Evolutionary conservation across 257 asterid genomes (phyloP), one percentile per base, ranked within the genome.

Genomic region (Pogostemon cablin): DNA sequence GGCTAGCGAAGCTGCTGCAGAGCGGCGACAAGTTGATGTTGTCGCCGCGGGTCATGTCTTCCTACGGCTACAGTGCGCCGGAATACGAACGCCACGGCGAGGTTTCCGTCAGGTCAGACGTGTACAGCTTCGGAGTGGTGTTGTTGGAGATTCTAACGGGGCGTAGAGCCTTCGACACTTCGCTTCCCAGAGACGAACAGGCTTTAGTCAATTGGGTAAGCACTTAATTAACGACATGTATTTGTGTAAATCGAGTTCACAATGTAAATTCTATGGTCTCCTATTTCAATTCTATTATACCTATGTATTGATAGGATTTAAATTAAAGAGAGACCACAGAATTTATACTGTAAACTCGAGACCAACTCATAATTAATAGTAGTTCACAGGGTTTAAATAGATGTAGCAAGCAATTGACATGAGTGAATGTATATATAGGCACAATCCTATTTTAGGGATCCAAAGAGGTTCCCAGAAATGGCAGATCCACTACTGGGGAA

Each of bases 81-180:
- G 97, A 93, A 54, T 93, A 79, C 5, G 97, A 89, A 59, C 79
- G 85, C 53, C 83, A 82, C 0, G 95, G 93, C 15, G 95, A 81
- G 42, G 84, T 86, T 69, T 83, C 97, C 0, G 58, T 72, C 55
- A 93, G 88, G 71, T 88, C 97, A 4, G 98, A 93, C 64, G 93
- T 93, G 3, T 93, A 90, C 61, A 88, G 93, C 64, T 93, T 87
- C 44, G 97, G 97, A 2, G 93, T 93, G 3, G 84, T 90, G 56
- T 62, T 93, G 38, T 80, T 93, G 12, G 97, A 93, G 84, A 81
- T 93, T 56, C 78, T 93, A 71, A 81, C 97, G 6, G 98, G 98
- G 5, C 95, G 96, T 3, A 79, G 77, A 65, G 95, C 97, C n/a
- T 72, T 85, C 57, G 97, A 90, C 56, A 70, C 85, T 3, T 52